A percentile compares a stretch with the other conserved stretches of the same genome.
Conservation (phyloP, 1,284 basidiomycete genomes). For the Rhodotorula sp. region DNA sequence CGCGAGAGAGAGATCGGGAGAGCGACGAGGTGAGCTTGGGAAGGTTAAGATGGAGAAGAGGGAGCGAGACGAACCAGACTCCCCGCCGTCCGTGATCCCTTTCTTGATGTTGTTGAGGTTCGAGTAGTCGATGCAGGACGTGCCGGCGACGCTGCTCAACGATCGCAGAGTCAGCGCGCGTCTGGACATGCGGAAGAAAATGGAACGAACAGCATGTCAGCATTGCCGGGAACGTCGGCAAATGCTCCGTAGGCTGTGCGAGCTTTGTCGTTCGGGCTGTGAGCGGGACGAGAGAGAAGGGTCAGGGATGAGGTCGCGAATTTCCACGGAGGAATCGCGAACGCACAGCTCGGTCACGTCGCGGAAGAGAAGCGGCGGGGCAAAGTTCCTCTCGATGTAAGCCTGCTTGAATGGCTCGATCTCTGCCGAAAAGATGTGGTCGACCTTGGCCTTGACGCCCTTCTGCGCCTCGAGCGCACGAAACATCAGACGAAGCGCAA, state of each 20-base stretch:
- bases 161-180: neutral
- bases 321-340: slow-evolving; percentile 61
- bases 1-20: too few species aligned
- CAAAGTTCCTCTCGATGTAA: slow-evolving; percentile 93
- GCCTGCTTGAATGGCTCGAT: slow-evolving; percentile 97
- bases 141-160: slow-evolving; percentile 72
- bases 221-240: slow-evolving; percentile 81
- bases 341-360: slow-evolving; percentile 90
- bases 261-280: slow-evolving; percentile 54
- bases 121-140: slow-evolving; percentile 95
- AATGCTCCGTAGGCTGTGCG: slow-evolving; percentile 88
- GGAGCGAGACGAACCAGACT: slow-evolving; percentile 62
- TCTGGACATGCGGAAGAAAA: neutral
- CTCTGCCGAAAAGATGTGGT: slow-evolving; percentile 96
- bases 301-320: slow-evolving; percentile 21
- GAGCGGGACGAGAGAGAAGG: slow-evolving; percentile 7
- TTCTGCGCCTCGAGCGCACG: slow-evolving; percentile 69
- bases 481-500: slow-evolving; percentile 81
- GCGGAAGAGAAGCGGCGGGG: slow-evolving; percentile 82
- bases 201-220: slow-evolving; percentile 58
- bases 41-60: slow-evolving; percentile 58
- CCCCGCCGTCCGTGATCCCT: slow-evolving; percentile 78
- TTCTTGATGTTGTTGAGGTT: slow-evolving; percentile 92
- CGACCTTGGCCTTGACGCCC: slow-evolving; percentile 65
- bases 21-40: neutral